Evolutionary conservation across 306 rosid species (phyloP).

Genomic region (Heteromeles arbutifolia): DNA sequence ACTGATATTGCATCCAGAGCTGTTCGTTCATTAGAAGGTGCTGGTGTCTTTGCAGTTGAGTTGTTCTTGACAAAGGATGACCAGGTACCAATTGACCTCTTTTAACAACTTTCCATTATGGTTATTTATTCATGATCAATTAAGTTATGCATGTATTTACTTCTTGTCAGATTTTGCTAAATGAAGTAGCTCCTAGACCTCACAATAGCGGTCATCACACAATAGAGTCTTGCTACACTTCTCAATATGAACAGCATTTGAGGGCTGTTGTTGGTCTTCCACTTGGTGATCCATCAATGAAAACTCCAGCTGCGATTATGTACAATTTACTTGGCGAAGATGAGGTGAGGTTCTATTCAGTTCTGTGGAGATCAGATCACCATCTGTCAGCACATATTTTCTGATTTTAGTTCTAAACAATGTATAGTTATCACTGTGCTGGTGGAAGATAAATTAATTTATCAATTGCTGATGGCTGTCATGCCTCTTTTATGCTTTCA

Average conservation of each 20-base stretch:
- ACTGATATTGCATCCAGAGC: constrained; percentile 76
- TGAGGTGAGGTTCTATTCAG: constrained; percentile 40
- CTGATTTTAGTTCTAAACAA: neutral
- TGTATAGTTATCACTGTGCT: neutral
- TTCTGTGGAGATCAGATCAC: neutral
- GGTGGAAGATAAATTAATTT: neutral
- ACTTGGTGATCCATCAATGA: constrained; percentile 94
- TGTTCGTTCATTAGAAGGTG: constrained; percentile 81
- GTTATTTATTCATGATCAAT: neutral
- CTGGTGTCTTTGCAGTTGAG: constrained; percentile 95
- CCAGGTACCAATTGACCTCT: constrained; percentile 44
- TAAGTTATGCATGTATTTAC: neutral
- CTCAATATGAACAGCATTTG: constrained; percentile 89
- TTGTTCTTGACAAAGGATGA: constrained; percentile 70
- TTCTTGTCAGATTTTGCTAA: constrained; percentile 65
- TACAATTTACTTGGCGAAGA: constrained; percentile 87
- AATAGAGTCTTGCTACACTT: constrained; percentile 80
- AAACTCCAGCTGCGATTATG: constrained; percentile 79
- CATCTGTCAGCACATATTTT: neutral
- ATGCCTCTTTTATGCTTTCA: constrained; percentile 22
- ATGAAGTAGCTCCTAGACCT: constrained; percentile 96
- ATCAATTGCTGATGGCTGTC: neutral
- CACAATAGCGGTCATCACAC: constrained; percentile 99
- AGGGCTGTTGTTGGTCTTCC: constrained; percentile 96
- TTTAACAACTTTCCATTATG: constrained; percentile 2